Evolutionary conservation across 441 rosid species (phyloP).

Genomic region (Heliophila coronopifolia): DNA sequence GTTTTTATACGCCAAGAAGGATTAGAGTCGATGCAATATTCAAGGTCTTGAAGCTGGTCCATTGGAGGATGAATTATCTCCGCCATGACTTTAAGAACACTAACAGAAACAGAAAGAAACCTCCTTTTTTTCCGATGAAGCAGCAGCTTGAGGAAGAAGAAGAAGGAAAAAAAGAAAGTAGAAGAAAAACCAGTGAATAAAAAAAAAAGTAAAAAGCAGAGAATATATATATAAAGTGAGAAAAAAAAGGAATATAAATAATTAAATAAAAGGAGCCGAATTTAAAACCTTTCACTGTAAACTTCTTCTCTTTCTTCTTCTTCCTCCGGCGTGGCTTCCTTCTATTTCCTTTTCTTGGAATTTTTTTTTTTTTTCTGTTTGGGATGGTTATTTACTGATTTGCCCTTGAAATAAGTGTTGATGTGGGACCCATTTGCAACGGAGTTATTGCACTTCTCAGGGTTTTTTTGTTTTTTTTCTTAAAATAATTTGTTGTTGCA

Average conservation of each 20-base stretch:
- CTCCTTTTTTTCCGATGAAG: neutral
- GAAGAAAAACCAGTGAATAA: no score
- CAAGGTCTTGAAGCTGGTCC: conserved; percentile 82
- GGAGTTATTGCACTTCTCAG: conserved; percentile 13
- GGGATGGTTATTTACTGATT: neutral
- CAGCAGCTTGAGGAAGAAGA: no score
- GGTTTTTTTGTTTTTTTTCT: neutral
- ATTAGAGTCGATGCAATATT: conserved; percentile 82
- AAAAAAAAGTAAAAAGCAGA: conserved; percentile 33
- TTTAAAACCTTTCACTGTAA: conserved; percentile 27
- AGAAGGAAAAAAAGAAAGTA: no score
- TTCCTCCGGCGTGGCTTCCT: conserved; percentile 12
- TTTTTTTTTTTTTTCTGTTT: no score
- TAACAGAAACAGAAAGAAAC: neutral
- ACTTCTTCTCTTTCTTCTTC: conserved; percentile 11
- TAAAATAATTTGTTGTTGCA: conserved; percentile 6
- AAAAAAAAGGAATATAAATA: neutral
- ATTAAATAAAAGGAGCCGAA: conserved; percentile 19
- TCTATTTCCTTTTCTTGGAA: neutral
- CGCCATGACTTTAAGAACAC: conserved; percentile 45
- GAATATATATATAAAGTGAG: conserved; percentile 47
- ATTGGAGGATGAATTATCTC: conserved; percentile 68
- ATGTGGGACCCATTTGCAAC: neutral
- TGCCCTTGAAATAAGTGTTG: conserved; percentile 7
- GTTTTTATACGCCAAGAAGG: conserved; percentile 77